Evolutionary conservation across 257 asterid genomes (phyloP).

Genomic region (Scutellaria barbata): DNA sequence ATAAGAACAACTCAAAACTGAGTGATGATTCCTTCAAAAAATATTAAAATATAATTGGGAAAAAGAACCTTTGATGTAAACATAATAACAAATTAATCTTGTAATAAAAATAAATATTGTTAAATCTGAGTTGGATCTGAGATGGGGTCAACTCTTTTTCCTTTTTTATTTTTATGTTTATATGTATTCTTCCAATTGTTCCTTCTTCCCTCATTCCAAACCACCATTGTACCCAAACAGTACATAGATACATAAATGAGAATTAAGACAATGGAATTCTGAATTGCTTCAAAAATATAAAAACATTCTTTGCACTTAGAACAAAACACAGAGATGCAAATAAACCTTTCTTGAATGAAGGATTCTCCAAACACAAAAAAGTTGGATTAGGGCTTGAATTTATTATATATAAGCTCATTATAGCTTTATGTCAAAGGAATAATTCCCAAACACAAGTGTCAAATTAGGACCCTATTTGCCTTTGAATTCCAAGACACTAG

Average conservation of each 20-base stretch:
- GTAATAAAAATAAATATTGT: too few species aligned
- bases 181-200: too few species aligned
- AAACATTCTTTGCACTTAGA: conserved; percentile 5
- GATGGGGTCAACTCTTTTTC: conserved; percentile 24
- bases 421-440: conserved; percentile 23
- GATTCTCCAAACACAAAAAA: conserved; percentile 43
- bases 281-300: not conserved
- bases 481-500: conserved; percentile 54
- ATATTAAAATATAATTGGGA: too few species aligned
- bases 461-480: conserved; percentile 53
- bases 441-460: conserved; percentile 39
- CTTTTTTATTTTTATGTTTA: not conserved
- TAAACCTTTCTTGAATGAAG: conserved; percentile 28
- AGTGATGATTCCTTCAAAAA: not conserved
- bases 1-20: not conserved
- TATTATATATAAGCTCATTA: conserved; percentile 2
- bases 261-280: conserved; percentile 20
- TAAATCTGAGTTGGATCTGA: conserved; percentile 11
- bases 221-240: not conserved
- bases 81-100: not conserved
- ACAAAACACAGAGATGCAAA: not conserved
- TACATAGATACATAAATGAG: too few species aligned
- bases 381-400: conserved; percentile 28
- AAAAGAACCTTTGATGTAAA: conserved; percentile 2
- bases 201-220: not conserved